Base-by-base conservation (phyloP, 2,329 filamentous ascomycete species). In the Dichotomopilus funicola region DNA sequence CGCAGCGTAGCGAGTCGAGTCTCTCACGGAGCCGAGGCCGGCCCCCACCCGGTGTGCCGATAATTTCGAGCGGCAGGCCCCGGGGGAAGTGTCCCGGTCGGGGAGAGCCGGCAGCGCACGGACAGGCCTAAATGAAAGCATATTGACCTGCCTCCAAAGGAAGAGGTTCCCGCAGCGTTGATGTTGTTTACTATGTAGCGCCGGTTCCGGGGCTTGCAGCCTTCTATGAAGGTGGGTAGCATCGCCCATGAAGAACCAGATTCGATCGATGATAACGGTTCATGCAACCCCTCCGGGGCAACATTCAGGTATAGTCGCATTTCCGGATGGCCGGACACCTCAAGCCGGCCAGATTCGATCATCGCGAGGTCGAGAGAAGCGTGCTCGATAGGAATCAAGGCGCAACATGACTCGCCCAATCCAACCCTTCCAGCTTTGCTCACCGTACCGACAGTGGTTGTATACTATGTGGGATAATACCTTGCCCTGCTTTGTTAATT, bases 1-100 rank as follows among this genome's bases (percentile, higher is more conserved):
- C 60, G 54, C 57, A 55, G 27, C 57, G 56, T 55, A 51, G 55
- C 53, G 41, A 33, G 7, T 34, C 37, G 27, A 54, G 53, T 47
- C 42, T 51, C 47, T 27, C 19, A 43, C 48, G 49, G 48, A 10
- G 49, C 54, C 51, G 46, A 53, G 13, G 46, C 33, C 41, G 19
- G 19, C 19, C 19, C 19, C 19, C 40, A 45, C 50, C 54, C 45
- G 40, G 27, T 43, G 33, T 44, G 31, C 49, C 49, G 54, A 54
- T 42, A 49, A 38, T 43, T 40, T 35, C 34, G 41, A 41, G 13
- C 48, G 48, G 43, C 37, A 13, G 12, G 27, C 31, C 34, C 49
- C 49, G 38, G 40, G 41, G 49, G n/a, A 37, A 11, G 44, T 43
- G 44, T n/a, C 44, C n/a, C 38, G 46, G n/a, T 40, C 55, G 55